Base-by-base conservation (phyloP, 495 filamentous ascomycete species). In the Aspergillus indologenus region DNA sequence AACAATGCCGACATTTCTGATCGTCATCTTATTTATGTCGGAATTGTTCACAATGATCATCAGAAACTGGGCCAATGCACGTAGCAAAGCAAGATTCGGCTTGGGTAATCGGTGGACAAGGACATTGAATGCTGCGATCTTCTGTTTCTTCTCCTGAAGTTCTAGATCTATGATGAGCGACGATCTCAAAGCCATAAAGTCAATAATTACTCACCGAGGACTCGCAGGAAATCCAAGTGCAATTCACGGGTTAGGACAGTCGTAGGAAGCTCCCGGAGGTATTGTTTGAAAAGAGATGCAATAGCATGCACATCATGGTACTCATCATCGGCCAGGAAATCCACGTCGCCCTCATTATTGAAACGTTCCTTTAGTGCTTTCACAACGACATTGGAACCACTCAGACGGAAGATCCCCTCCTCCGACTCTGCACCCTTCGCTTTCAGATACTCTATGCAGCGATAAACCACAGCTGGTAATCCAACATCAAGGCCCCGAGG, bases 221-320 rank as follows among this genome's bases (percentile, higher is more conserved):
- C 89, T 49, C 83, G 81, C 49, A 96, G 77, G 71, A 98, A 98
- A 58, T 96, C 89, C 55, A 93, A 75, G 68, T 96, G 91, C 18
- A 96, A 79, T 55, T 97, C 92, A 53, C 90, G 83, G 3, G 95
- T 98, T 59, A 98, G 79, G 51, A 98, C 91, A 14, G 90, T 93
- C 0, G 85, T 87, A 9, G 94, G 94, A 45, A 98, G 81, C 71
- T 98, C 94, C 31, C 94, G 86, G 14, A 98, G 81, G 68, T 98
- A 98, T 44, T 93, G 80, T 71, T 98, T 98, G 72, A 98, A 83
- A 45, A 98, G 78, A 31, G 91, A 95, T 14, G 95, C 95, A 9
- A 98, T 89, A 12, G 94, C 94, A 73, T 98, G 94, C 20, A 98
- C 90, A 75, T 98, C 94, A 68, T 96, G 91, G 66, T 92, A 93